Percentiles rank a stretch among this genome's conserved stretches.
phyloP scores from a whole-genome alignment of 2,329 filamentous ascomycete species.

The Acarospora socialis region DNA sequence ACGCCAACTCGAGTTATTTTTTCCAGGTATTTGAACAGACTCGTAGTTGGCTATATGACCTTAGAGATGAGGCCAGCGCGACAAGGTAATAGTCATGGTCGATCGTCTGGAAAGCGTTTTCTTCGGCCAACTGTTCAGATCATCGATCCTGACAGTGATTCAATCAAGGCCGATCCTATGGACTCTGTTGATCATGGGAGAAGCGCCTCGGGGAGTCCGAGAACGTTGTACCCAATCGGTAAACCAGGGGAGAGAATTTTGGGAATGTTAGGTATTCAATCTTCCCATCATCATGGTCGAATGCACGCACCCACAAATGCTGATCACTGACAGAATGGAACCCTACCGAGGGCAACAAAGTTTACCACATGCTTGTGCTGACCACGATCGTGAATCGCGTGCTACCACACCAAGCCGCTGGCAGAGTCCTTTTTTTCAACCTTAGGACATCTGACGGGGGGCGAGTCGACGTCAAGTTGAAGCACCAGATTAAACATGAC shows the following conservation, averaged over 20 bases:
- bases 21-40: conserved; percentile 5
- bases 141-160: conserved; percentile 39
- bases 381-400: conserved; percentile 5
- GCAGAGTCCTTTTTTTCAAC: conserved; percentile 38
- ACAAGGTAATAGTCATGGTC: neutral
- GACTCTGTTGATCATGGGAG: neutral
- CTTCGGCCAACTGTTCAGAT: conserved; percentile 38
- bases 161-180: neutral
- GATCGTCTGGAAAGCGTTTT: conserved; percentile 1
- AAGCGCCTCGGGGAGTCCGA: neutral
- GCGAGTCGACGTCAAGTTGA: conserved; percentile 42
- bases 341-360: conserved; percentile 41
- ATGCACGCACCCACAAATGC: no score
- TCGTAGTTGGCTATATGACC: conserved; percentile 8
- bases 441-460: conserved; percentile 43
- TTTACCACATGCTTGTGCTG: conserved; percentile 30
- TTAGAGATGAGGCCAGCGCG: neutral
- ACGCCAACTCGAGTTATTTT: conserved; percentile 17
- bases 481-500: conserved; percentile 33
- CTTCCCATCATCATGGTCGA: no score
- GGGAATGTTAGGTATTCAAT: no score
- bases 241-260: conserved; percentile 44
- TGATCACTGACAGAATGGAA: conserved; percentile 53
- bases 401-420: neutral
- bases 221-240: conserved; percentile 27